phyloP scores from a whole-genome alignment of 2,329 filamentous ascomycete species.

The Leptodontidium sp. region DNA sequence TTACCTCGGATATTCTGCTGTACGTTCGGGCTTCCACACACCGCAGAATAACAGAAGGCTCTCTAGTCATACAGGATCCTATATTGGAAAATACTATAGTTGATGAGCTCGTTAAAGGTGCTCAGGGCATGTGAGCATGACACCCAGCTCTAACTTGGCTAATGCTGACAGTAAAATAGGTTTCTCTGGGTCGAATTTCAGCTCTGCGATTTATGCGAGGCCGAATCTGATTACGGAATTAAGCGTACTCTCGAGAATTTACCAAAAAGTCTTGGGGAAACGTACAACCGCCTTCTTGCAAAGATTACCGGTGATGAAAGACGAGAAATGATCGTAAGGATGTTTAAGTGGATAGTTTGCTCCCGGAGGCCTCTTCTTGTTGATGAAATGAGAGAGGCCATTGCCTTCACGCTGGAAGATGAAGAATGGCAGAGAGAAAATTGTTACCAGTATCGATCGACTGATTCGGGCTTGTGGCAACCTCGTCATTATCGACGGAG shows the following conservation, averaged over 20 bases:
- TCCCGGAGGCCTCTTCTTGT: conserved; percentile 29
- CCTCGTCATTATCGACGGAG: conserved; percentile 30
- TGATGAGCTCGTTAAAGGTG: conserved; percentile 24
- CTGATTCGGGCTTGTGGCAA: conserved; percentile 30
- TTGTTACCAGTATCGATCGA: conserved; percentile 26
- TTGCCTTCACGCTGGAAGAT: conserved; percentile 33
- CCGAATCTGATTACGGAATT: conserved; percentile 32
- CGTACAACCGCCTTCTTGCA: conserved; percentile 30
- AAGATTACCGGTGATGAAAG: conserved; percentile 22
- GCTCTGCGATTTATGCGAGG: conserved; percentile 30
- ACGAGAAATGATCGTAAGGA: conserved; percentile 21
- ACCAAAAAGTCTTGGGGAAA: conserved; percentile 29
- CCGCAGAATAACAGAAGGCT: conserved; percentile 14
- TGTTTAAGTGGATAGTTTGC: conserved; percentile 35
- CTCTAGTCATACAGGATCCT: conserved; percentile 23
- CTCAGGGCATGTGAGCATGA: conserved; percentile 34
- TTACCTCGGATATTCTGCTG: conserved; percentile 24
- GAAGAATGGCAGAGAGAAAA: conserved; percentile 21
- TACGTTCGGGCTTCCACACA: conserved; percentile 26
- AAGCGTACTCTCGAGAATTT: conserved; percentile 26
- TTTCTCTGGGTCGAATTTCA: conserved; percentile 38
- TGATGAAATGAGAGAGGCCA: conserved; percentile 29
- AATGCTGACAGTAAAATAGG: conserved; percentile 17
- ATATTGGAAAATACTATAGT: conserved; percentile 24
- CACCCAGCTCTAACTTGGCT: background rate